A percentile compares a stretch with the other conserved stretches of the same genome.
These are phyloP conservation scores for Wickerhamiella sergipiensis DNA, from an alignment of 805 yeast species.

Conservation along the genomic window DNA sequence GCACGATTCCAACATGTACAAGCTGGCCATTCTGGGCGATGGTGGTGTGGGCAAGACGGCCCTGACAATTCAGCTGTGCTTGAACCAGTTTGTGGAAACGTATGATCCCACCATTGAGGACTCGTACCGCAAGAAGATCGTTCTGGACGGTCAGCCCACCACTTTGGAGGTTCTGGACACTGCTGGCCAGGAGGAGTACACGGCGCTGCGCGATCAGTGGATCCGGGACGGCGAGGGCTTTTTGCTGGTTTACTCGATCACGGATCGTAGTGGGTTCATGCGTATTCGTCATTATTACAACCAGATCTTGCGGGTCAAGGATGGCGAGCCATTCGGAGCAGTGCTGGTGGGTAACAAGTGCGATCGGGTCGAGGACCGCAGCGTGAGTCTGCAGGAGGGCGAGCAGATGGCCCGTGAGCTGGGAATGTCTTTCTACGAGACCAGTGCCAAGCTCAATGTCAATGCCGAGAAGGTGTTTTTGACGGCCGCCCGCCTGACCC, in stretches of 20 bases:
- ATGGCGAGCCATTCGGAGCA: conserved; percentile 45
- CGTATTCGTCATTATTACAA: conserved; percentile 70
- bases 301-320: conserved; percentile 64
- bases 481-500: conserved; percentile 51
- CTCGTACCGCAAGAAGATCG: conserved; percentile 62
- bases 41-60: conserved; percentile 99
- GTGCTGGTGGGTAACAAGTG: conserved; percentile 85
- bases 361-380: conserved; percentile 64
- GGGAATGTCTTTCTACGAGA: conserved; percentile 64
- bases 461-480: conserved; percentile 78
- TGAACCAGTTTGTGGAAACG: conserved; percentile 90
- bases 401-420: conserved; percentile 57
- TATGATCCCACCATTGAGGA: conserved; percentile 95
- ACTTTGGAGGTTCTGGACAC: conserved; percentile 86
- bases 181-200: conserved; percentile 97
- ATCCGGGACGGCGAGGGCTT: conserved; percentile 97
- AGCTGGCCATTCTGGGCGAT: conserved; percentile 93
- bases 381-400: conserved; percentile 73
- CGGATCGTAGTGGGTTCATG: conserved; percentile 72
- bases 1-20: conserved; percentile 32
- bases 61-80: conserved; percentile 67
- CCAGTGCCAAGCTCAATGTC: conserved; percentile 83
- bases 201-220: conserved; percentile 84
- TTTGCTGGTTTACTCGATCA: conserved; percentile 74
- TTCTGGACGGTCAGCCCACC: conserved; percentile 66